A percentile compares a stretch with the other conserved stretches of the same genome.
These are phyloP conservation scores for Pelargonium citronellum DNA, from an alignment of 441 rosid species.

Conservation along the genomic window DNA sequence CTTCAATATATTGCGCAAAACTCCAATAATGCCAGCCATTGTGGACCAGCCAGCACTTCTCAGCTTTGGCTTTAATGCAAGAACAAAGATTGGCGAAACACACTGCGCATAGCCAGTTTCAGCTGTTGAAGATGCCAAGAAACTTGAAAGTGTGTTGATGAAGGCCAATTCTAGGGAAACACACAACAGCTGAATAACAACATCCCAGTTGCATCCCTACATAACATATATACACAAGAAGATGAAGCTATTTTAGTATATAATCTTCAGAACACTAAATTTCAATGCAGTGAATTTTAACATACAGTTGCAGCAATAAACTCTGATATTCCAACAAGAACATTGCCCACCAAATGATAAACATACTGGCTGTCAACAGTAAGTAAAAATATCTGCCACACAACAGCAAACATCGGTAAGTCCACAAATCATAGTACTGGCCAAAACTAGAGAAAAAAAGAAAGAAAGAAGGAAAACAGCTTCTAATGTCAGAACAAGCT, in stretches of 20 bases:
- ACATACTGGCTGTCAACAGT: constrained; percentile 40
- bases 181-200: constrained; percentile 41
- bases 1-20: constrained; percentile 52
- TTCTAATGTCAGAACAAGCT: neutral
- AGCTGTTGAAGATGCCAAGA: constrained; percentile 21
- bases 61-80: constrained; percentile 36
- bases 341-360: constrained; percentile 58
- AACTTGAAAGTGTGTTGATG: constrained; percentile 24
- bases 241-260: constrained; percentile 5
- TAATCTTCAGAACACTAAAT: neutral
- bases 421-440: neutral
- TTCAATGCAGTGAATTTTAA: constrained; percentile 10
- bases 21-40: constrained; percentile 46
- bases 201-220: constrained; percentile 48
- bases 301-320: constrained; percentile 50
- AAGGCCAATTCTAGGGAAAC: constrained; percentile 39
- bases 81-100: constrained; percentile 25
- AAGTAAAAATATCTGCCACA: constrained; percentile 43
- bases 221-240: constrained; percentile 12
- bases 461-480: neutral
- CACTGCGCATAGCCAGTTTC: constrained; percentile 20
- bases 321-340: constrained; percentile 49
- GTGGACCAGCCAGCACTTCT: constrained; percentile 50
- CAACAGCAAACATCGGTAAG: constrained; percentile 1
- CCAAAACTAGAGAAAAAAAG: neutral